Percentiles rank a stretch among this genome's conserved stretches.
Conservation (phyloP, 306 rosid genomes). For the Fragaria ananassa region DNA sequence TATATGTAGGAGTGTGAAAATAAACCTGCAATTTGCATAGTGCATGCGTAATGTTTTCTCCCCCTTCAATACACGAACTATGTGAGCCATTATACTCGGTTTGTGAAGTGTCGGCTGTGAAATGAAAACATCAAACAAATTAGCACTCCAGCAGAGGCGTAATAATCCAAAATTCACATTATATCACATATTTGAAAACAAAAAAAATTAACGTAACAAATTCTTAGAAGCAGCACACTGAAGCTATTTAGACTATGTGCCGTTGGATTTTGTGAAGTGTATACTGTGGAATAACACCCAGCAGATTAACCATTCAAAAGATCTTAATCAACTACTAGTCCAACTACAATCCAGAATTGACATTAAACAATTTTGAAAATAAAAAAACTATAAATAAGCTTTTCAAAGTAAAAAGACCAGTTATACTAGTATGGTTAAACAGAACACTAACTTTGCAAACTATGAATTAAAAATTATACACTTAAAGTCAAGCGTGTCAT, state of each 20-base stretch:
- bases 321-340: neutral
- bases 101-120: constrained; percentile 97
- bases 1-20: neutral
- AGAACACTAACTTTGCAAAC: neutral
- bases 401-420: neutral
- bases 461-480: constrained; percentile 8
- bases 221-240: neutral
- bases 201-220: neutral
- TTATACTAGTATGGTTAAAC: neutral
- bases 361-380: neutral
- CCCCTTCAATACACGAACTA: constrained; percentile 88
- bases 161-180: neutral
- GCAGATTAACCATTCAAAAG: neutral
- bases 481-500: constrained; percentile 22
- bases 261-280: neutral
- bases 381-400: neutral
- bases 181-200: neutral
- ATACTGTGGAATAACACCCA: neutral
- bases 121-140: constrained; percentile 9
- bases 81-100: constrained; percentile 96
- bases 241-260: neutral
- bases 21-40: constrained; percentile 64
- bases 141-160: neutral
- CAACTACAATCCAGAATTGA: neutral
- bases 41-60: constrained; percentile 98